phyloP scores from a whole-genome alignment of 179 eudicot species.

The Patellifolia procumbens region DNA sequence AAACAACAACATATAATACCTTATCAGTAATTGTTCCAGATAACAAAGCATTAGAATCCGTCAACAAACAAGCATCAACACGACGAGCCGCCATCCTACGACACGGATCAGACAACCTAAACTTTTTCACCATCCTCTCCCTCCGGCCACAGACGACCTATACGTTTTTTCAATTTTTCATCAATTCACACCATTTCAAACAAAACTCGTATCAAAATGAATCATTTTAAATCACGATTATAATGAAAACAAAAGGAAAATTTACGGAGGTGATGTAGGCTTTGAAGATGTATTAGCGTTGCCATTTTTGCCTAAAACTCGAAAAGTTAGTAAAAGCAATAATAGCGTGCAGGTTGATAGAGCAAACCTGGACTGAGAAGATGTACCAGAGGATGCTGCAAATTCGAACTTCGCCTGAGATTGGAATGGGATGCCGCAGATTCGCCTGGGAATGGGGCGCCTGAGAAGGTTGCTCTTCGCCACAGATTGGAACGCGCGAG shows the following conservation, averaged over 20 bases:
- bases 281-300: constrained; percentile 39
- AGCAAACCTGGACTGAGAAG: too few species aligned
- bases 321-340: too few species aligned
- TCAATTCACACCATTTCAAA: not conserved
- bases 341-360: too few species aligned
- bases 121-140: constrained; percentile 99
- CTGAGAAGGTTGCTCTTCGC: too few species aligned
- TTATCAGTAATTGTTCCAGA: constrained; percentile 96
- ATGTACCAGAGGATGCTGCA: too few species aligned
- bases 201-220: not conserved
- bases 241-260: not conserved
- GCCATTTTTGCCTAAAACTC: too few species aligned
- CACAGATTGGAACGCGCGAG: too few species aligned
- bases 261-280: constrained; percentile 65
- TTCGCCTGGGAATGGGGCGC: too few species aligned
- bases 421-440: too few species aligned
- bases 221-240: not conserved
- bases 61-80: constrained; percentile 85
- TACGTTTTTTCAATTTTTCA: not conserved
- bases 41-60: constrained; percentile 92
- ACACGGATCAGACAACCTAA: constrained; percentile 91
- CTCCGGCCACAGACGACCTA: constrained; percentile 42
- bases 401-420: too few species aligned
- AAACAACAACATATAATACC: constrained; percentile 35
- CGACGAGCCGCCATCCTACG: constrained; percentile 95